Conservation (phyloP, 139 green algal genomes). For the Pseudopediastrum boryanum region DNA sequence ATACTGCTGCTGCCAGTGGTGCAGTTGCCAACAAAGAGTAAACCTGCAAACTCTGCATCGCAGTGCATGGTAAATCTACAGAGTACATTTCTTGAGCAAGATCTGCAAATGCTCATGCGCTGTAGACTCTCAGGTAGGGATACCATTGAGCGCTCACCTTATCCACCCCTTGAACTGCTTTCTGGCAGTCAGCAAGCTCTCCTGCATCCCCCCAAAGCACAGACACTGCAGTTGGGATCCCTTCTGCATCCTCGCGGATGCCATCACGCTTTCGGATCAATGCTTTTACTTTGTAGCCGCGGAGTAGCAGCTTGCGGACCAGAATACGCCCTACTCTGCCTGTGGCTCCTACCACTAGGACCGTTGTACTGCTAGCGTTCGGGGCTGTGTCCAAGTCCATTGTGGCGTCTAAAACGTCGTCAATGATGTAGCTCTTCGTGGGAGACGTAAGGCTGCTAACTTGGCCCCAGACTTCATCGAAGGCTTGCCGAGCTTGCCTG, state of each 20-base stretch:
- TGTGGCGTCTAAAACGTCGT: slow-evolving; percentile 38
- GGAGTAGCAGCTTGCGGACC: slow-evolving; percentile 94
- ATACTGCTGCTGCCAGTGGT: too few relatives aligned
- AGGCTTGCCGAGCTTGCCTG: slow-evolving; percentile 71
- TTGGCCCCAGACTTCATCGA: slow-evolving; percentile 89
- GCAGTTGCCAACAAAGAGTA: too few relatives aligned
- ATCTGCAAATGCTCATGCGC: too few relatives aligned
- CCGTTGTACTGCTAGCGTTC: slow-evolving; percentile 81
- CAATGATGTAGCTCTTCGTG: slow-evolving; percentile 37
- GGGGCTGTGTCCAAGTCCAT: slow-evolving; percentile 60
- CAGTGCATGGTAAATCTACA: too few relatives aligned
- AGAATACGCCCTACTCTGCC: slow-evolving; percentile 91
- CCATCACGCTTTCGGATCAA: slow-evolving; percentile 69
- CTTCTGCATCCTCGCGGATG: slow-evolving; percentile 25
- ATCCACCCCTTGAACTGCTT: slow-evolving; percentile 82
- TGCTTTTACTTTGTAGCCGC: slow-evolving; percentile 91
- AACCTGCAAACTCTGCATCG: too few relatives aligned
- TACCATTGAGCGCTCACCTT: too few relatives aligned
- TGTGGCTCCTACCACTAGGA: slow-evolving; percentile 95
- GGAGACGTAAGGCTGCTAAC: slow-evolving; percentile 55
- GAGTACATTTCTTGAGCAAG: too few relatives aligned
- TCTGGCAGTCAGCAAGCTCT: slow-evolving; percentile 70
- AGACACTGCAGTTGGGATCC: slow-evolving; percentile 79
- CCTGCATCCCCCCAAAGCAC: slow-evolving; percentile 88
- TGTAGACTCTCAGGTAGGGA: too few relatives aligned